Evolutionary conservation across 2,329 filamentous ascomycete species (phyloP).

Genomic region (Cryphonectria naterciae): DNA sequence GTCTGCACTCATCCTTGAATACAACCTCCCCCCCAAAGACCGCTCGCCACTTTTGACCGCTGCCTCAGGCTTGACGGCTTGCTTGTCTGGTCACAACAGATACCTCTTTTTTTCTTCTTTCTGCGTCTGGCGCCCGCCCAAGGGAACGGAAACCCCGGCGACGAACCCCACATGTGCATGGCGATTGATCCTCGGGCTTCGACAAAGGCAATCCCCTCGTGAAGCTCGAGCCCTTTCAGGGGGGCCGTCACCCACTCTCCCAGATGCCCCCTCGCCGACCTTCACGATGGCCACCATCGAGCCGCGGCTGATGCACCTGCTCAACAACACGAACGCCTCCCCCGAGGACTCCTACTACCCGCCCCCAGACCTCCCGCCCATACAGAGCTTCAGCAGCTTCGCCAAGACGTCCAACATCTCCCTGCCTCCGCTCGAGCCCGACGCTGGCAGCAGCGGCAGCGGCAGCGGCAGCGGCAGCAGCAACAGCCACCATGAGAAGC

Average conservation of each 20-base stretch:
- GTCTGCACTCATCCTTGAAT: constrained; percentile 1
- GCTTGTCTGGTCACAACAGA: neutral
- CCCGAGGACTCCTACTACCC: constrained; percentile 41
- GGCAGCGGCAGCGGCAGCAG: constrained; percentile 36
- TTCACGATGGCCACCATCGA: constrained; percentile 68
- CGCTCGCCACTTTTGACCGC: neutral
- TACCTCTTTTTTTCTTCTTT: neutral
- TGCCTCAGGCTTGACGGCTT: neutral
- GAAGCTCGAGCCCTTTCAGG: constrained; percentile 25
- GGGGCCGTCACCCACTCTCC: constrained; percentile 28
- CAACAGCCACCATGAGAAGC: constrained; percentile 41
- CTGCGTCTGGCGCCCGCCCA: neutral
- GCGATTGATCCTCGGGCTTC: constrained; percentile 8
- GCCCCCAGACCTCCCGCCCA: constrained; percentile 58
- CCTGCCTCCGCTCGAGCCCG: constrained; percentile 57
- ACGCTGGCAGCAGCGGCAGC: constrained; percentile 48
- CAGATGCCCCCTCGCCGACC: constrained; percentile 44
- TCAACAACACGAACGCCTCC: constrained; percentile 60
- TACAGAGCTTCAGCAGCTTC: constrained; percentile 51
- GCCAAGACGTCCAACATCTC: constrained; percentile 50
- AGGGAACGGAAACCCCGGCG: constrained; percentile 1
- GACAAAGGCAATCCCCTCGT: constrained; percentile 15
- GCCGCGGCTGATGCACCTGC: constrained; percentile 67
- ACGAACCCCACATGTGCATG: constrained; percentile 1
- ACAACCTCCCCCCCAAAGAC: neutral